Conservation (phyloP, 2,329 filamentous ascomycete species). For the Fusarium pilosicola region DNA sequence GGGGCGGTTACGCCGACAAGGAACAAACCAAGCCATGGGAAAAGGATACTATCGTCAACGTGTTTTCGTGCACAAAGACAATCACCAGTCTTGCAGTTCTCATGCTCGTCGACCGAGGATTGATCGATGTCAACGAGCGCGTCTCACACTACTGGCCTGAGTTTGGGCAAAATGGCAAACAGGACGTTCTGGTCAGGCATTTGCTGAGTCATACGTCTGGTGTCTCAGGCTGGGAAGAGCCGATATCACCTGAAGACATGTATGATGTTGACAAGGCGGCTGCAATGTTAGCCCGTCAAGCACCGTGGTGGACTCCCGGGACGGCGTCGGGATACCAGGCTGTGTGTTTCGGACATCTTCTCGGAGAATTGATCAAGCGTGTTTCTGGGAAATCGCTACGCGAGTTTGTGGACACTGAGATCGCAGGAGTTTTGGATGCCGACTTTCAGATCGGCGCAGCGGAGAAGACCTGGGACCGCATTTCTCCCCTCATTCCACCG, state of each 20-base stretch:
- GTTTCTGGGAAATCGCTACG: not conserved
- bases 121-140: not conserved
- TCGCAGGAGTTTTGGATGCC: not conserved
- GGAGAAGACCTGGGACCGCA: not conserved
- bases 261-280: not conserved
- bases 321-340: not conserved
- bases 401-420: not conserved
- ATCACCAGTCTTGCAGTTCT: slow-evolving; percentile 25
- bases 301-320: slow-evolving; percentile 2
- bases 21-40: not conserved
- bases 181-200: slow-evolving; percentile 1
- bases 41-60: slow-evolving; percentile 1
- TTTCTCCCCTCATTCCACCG: not conserved
- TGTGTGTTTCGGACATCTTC: not conserved
- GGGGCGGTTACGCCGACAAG: slow-evolving; percentile 1
- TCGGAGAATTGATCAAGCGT: not conserved
- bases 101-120: slow-evolving; percentile 11
- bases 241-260: not conserved
- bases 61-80: slow-evolving; percentile 26
- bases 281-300: not conserved
- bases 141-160: slow-evolving; percentile 29
- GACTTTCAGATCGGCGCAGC: slow-evolving; percentile 10
- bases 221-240: not conserved
- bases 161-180: slow-evolving; percentile 24
- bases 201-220: slow-evolving; percentile 13